Base-by-base conservation (phyloP, 257 asterid species). In the Lithospermum erythrorhizon region DNA sequence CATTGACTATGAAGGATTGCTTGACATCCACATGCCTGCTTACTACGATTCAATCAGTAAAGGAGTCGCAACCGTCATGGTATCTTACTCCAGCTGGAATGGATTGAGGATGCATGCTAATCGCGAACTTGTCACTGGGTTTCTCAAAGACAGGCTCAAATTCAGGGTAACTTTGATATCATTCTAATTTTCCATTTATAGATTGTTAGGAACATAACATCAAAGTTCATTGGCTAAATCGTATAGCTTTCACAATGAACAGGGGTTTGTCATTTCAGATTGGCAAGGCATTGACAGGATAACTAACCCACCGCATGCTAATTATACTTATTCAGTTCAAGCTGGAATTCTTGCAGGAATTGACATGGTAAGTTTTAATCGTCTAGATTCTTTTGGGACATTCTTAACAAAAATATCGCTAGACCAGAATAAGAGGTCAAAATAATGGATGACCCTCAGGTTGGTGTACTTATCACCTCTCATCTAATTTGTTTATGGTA, bases 21-120 rank as follows among this genome's bases (percentile, higher is more conserved):
- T 73, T 5, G 45, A 72, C 58, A 80, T 87, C 58, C 95, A 87
- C 80, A 82, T 87, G 88, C 87, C 86, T 16, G 88, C 90, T 6
- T 84, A 82, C 68, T 51, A 66, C 35, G 83, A 87, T 66, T 55
- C 95, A 9, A 68, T 87, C 53, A 64, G 48, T 20, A 87, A 84
- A 75, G 94, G 95, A 16, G 94, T 87, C 15, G 68, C 83, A 59
- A 80, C 94, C 1, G 73, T 84, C 21, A 84, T 87, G 95, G 85
- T 82, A 61, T 80, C 86, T 24, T 87, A 82, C 67, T 77, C 94
- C 2, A 87, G 94, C 76, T 84, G 76, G 88, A 87, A 87, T 45
- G 90, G 88, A 18, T 55, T 64, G 72, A 87, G 76, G 71, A 84
- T 87, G 94, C 94, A 80, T 49, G 85, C 83, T 21, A 82, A 84